A percentile compares a stretch with the other conserved stretches of the same genome.
Conservation (phyloP, 768 basidiomycete species). For the Lactarius psammicola region DNA sequence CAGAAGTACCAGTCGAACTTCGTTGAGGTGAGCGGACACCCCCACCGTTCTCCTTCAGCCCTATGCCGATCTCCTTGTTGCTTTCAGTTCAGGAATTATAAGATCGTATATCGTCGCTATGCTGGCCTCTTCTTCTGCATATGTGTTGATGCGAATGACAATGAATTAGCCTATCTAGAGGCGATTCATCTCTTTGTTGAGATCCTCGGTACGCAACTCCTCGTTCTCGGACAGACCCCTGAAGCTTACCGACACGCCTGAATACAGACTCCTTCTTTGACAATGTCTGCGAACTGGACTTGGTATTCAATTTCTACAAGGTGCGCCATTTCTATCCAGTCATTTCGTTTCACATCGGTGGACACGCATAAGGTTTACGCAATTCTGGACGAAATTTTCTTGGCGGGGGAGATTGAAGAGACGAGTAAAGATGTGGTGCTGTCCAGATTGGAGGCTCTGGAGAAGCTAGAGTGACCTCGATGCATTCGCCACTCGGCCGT, state of each 20-base stretch:
- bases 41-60: constrained; percentile 4
- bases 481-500: neutral
- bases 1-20: constrained; percentile 99
- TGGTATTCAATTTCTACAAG: constrained; percentile 99
- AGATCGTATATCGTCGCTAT: constrained; percentile 95
- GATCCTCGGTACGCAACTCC: constrained; percentile 69
- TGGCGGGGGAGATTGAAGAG: constrained; percentile 98
- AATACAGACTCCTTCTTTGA: constrained; percentile 91
- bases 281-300: constrained; percentile 96
- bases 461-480: constrained; percentile 77
- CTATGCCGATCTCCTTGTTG: constrained; percentile 18
- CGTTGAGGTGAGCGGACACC: constrained; percentile 71
- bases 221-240: neutral
- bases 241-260: constrained; percentile 14
- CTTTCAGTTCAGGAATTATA: constrained; percentile 91
- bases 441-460: constrained; percentile 84
- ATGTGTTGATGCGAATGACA: constrained; percentile 97
- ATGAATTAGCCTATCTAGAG: constrained; percentile 95
- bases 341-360: neutral
- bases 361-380: constrained; percentile 77
- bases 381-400: constrained; percentile 96
- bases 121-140: constrained; percentile 98
- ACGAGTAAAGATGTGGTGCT: constrained; percentile 96
- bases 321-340: constrained; percentile 38
- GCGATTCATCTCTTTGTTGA: constrained; percentile 99